Base-by-base conservation (phyloP, 495 filamentous ascomycete genomes). In the Lasiosphaeria hispida region DNA sequence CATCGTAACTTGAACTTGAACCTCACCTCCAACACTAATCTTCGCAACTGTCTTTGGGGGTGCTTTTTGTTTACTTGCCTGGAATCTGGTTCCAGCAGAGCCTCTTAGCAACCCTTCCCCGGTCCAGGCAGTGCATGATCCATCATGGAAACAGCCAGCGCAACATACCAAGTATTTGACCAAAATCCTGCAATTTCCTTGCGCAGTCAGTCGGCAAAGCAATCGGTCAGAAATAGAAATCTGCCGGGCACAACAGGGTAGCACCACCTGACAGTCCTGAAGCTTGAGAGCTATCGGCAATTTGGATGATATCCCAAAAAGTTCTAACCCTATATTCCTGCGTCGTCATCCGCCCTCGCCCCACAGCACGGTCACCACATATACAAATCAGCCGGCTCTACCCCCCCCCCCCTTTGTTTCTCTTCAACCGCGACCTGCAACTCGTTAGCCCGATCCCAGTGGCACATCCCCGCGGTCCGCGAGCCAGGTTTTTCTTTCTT, bases 231-330 rank as follows among this genome's bases (percentile, higher is more conserved):
- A 5, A 30, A 30, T 30, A 30, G 23, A 30, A 30, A 30, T 30
- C n/a, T 30, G 59, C 59, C 59, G 59, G 57, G 53, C 52, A 33
- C 52, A 33, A 45, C 18, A 41, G 41, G 30, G 13, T 15, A 3
- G 7, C n/a, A 44, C 39, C 13, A 41, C 18, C 23, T 35, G 1
- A 33, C 38, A 41, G 10, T 41, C 38, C 38, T 47, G 39, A 51
- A 48, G 49, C 19, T 58, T 36, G 36, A 38, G 43, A 37, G 47
- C 35, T 23, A 34, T 42, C n/a, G 45, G 62, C 40, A 64, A 64
- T 64, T 18, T 64, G 62, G 62, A 61, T 64, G 57, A 64, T 60
- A 57, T 56, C 34, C 42, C 23, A 53, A 55, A 30, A 10, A 50
- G 3, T 47, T 23, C 17, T 47, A 17, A 47, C 30, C 43, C 43